phyloP scores from a whole-genome alignment of 352 stramenopile species.

The Pythium scleroteichum region DNA sequence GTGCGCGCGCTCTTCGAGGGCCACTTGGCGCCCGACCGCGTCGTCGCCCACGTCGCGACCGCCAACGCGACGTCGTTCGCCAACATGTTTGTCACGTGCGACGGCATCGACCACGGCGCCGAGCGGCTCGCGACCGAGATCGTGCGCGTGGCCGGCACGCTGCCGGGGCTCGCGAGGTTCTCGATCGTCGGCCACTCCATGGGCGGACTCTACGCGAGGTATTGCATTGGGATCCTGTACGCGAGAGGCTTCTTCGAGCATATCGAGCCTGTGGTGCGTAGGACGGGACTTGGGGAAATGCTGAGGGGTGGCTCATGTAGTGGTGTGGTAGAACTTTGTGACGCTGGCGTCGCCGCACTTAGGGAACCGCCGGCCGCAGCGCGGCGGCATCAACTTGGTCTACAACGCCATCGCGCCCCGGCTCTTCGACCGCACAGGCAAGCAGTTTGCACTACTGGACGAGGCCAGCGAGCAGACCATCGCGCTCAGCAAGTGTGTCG shows the following conservation, averaged over 20 bases:
- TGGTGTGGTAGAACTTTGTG: constrained; percentile 67
- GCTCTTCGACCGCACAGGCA: constrained; percentile 67
- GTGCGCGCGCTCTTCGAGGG: constrained; percentile 54
- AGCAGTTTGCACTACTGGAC: constrained; percentile 68
- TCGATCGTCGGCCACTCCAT: constrained; percentile 81
- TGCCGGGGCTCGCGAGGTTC: constrained; percentile 64
- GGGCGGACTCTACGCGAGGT: constrained; percentile 78
- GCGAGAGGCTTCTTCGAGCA: constrained; percentile 66
- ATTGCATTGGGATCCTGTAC: constrained; percentile 68
- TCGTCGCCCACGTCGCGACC: constrained; percentile 47
- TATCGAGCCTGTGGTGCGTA: constrained; percentile 65
- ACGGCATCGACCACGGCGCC: constrained; percentile 70
- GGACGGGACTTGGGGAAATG: background rate
- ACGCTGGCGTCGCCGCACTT: constrained; percentile 75
- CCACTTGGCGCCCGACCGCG: constrained; percentile 41
- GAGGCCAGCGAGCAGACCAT: constrained; percentile 44
- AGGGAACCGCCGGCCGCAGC: constrained; percentile 62
- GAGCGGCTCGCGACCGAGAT: constrained; percentile 72
- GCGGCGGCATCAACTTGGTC: constrained; percentile 59
- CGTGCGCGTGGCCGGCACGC: constrained; percentile 42
- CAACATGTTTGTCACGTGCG: constrained; percentile 72
- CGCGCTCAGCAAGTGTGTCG: constrained; percentile 34
- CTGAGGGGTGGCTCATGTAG: too few species aligned
- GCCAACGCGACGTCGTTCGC: constrained; percentile 52
- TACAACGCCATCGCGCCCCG: constrained; percentile 66